Base-by-base conservation (phyloP, 164 flowering plant species). In the Litsea cubeba region DNA sequence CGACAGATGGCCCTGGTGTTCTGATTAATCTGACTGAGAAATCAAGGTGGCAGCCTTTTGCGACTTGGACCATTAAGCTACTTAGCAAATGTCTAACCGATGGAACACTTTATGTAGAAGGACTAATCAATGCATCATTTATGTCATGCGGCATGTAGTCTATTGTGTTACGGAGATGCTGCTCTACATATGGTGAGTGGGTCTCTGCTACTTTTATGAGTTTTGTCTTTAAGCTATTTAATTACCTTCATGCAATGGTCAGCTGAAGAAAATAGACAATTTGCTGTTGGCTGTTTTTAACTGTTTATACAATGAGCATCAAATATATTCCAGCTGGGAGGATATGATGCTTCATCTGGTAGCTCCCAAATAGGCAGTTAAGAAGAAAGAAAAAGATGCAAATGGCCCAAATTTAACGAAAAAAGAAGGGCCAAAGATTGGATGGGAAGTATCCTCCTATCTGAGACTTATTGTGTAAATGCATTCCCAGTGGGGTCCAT, bases 61-160 rank as follows among this genome's bases (percentile, higher is more conserved):
- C 94, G 18, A 86, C 95, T 72, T 90, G 97, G 90, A 81, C 81
- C 17, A 81, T 94, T 71, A 92, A 88, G 89, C 82, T 96, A 74
- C 79, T 94, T 40, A 82, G 79, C 73, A 94, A 87, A 87, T 94
- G 93, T 86, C 74, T 94, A 73, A 87, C 92, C 74, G 98, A 96
- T 74, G 98, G 97, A 82, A 88, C 93, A 68, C 79, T 94, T 23
- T 90, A 87, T 81, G 93, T 92, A 68, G 95, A 96, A 84, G 99
- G 97, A 62, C 91, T 96, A 25, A 66, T 92, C 49, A 81, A 77
- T 82, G 50, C 81, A 30, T 81, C 95, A 73, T 90, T 83, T 81
- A 83, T 91, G 72, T 84, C 79, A n/a, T 62, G 84, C 88, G 79
- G 87, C 87, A 12, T 94, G 97, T 82, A 80, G 84, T 69, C 80